phyloP scores from a whole-genome alignment of 2,329 filamentous ascomycete genomes.

The Tricladium varicosporioides region DNA sequence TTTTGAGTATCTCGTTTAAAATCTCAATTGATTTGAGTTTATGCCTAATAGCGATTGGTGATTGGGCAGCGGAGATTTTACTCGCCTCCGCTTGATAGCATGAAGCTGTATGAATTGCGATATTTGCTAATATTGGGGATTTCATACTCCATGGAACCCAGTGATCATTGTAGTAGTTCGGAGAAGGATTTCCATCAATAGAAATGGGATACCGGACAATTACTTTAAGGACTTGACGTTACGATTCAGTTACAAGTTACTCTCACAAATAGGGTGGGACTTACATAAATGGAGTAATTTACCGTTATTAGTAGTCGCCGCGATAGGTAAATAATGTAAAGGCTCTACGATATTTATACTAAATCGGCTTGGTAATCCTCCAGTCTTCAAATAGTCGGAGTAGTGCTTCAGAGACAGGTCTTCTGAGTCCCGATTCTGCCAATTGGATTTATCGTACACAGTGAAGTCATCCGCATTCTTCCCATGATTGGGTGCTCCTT shows the following conservation, averaged over 20 bases:
- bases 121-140: conserved; percentile 47
- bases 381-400: neutral
- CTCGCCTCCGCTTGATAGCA: conserved; percentile 51
- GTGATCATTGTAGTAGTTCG: conserved; percentile 42
- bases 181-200: conserved; percentile 47
- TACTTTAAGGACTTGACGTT: conserved; percentile 43
- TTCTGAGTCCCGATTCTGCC: neutral
- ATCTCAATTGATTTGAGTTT: conserved; percentile 38
- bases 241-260: neutral
- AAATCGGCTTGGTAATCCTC: conserved; percentile 27
- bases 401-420: neutral
- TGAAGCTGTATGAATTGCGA: conserved; percentile 49
- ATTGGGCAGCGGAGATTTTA: conserved; percentile 37
- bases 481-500: neutral
- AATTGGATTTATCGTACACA: too few species aligned
- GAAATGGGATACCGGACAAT: conserved; percentile 51
- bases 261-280: conserved; percentile 14
- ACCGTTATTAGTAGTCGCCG: conserved; percentile 42
- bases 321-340: conserved; percentile 41
- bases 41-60: conserved; percentile 13
- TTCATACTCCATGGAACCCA: conserved; percentile 49
- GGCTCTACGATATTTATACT: conserved; percentile 35
- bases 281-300: conserved; percentile 49
- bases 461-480: too few species aligned
- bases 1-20: conserved; percentile 46